A percentile compares a stretch with the other conserved stretches of the same genome.
phyloP scores from a whole-genome alignment of 1,284 basidiomycete genomes.

The Neonothopanus nambi region DNA sequence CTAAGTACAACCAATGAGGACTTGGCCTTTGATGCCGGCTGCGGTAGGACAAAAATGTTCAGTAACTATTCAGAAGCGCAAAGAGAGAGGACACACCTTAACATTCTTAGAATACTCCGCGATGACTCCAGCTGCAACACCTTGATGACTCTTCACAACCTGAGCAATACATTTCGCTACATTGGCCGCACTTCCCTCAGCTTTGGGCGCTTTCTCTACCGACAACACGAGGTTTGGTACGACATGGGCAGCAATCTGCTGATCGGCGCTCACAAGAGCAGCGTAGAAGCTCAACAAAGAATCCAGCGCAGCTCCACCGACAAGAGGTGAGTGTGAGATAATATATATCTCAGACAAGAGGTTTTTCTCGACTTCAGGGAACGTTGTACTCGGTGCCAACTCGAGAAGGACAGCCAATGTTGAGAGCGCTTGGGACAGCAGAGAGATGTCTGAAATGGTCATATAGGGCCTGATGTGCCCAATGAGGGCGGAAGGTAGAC shows the following conservation, averaged over 20 bases:
- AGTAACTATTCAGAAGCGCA: background rate
- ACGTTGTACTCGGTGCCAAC: slow-evolving; percentile 63
- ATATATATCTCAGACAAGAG: slow-evolving; percentile 69
- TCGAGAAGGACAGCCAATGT: slow-evolving; percentile 73
- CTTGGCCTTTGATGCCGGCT: slow-evolving; percentile 68
- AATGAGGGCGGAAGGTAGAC: slow-evolving; percentile 64
- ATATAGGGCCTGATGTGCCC: slow-evolving; percentile 77
- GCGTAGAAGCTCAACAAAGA: slow-evolving; percentile 81
- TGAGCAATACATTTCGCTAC: slow-evolving; percentile 84
- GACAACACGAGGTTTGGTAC: slow-evolving; percentile 69
- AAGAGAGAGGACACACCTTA: slow-evolving; percentile 49
- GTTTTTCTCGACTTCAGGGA: slow-evolving; percentile 71
- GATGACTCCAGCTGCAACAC: slow-evolving; percentile 76
- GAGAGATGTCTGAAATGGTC: slow-evolving; percentile 69
- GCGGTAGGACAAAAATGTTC: background rate
- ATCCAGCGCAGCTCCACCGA: slow-evolving; percentile 77
- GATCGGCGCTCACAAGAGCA: slow-evolving; percentile 79
- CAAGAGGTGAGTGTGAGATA: slow-evolving; percentile 76
- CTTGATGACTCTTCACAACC: slow-evolving; percentile 69
- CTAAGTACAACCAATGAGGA: slow-evolving; percentile 75
- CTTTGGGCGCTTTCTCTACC: slow-evolving; percentile 56
- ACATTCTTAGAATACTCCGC: slow-evolving; percentile 79
- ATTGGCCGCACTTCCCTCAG: slow-evolving; percentile 61
- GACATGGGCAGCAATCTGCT: slow-evolving; percentile 76
- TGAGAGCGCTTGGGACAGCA: slow-evolving; percentile 75